Conservation (phyloP, 805 yeast genomes). For the Metschnikowia sp. region DNA sequence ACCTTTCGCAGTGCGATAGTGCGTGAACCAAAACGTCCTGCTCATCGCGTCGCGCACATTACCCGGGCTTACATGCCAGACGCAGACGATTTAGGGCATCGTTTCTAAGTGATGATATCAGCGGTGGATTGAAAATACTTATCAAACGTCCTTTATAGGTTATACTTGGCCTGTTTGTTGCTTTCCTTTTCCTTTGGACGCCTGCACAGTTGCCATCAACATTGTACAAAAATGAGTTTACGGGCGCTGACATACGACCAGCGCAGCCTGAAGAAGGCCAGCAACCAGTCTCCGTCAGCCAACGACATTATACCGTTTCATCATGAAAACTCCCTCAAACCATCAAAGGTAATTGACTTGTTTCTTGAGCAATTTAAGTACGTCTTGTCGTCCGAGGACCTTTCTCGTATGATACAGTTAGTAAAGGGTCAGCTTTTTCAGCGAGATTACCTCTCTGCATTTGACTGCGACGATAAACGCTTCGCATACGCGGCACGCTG, state of each 20-base stretch:
- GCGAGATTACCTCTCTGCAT: conserved; percentile 69
- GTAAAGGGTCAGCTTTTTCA: conserved; percentile 71
- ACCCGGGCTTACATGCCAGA: conserved; percentile 10
- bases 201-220: background rate
- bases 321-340: conserved; percentile 29
- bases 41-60: conserved; percentile 7
- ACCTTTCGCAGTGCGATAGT: conserved; percentile 1
- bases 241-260: conserved; percentile 8
- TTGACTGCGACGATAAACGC: conserved; percentile 58
- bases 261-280: conserved; percentile 2
- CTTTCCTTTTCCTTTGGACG: too few relatives aligned
- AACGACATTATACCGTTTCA: conserved; percentile 33
- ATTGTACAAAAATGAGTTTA: conserved; percentile 2
- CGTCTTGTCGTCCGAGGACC: conserved; percentile 32
- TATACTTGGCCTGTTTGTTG: too few relatives aligned
- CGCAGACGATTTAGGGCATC: conserved; percentile 4
- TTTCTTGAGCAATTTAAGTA: conserved; percentile 32
- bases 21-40: conserved; percentile 4
- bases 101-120: background rate
- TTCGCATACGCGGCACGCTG: conserved; percentile 80
- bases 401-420: conserved; percentile 50
- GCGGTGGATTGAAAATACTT: too few relatives aligned
- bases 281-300: background rate
- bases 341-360: conserved; percentile 34
- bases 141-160: too few relatives aligned